These are phyloP conservation scores for Rhizopogon rudus DNA, from an alignment of 768 basidiomycete species.

Conservation along the genomic window DNA sequence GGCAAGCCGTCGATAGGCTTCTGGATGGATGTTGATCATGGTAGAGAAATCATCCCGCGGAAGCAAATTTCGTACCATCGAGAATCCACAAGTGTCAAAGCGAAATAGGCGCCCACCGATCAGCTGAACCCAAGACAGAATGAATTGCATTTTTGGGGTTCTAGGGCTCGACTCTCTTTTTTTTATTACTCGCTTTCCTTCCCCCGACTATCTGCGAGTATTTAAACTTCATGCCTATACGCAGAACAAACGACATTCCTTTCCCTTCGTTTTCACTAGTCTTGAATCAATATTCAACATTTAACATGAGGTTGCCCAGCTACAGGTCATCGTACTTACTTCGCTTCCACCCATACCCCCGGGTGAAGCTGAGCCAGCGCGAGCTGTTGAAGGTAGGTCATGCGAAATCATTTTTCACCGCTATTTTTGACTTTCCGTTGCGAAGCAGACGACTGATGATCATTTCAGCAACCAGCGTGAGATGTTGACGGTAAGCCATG, in stretches of 20 bases:
- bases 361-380: neutral
- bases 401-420: no score
- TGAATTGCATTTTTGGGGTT: neutral
- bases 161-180: neutral
- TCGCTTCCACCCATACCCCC: conserved; percentile 7
- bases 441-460: no score
- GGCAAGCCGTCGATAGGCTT: no score
- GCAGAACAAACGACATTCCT: neutral
- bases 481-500: neutral
- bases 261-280: neutral
- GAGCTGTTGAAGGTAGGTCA: neutral
- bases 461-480: no score
- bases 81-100: neutral
- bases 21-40: neutral
- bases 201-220: neutral
- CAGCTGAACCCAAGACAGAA: neutral
- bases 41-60: neutral
- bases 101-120: neutral
- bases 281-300: neutral
- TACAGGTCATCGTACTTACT: conserved; percentile 7
- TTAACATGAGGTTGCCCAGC: neutral
- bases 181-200: neutral
- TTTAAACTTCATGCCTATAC: neutral
- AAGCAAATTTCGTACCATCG: neutral
- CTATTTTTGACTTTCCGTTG: no score